Conservation (phyloP, 78 protist species). For the Dictyostelium citrinum region DNA sequence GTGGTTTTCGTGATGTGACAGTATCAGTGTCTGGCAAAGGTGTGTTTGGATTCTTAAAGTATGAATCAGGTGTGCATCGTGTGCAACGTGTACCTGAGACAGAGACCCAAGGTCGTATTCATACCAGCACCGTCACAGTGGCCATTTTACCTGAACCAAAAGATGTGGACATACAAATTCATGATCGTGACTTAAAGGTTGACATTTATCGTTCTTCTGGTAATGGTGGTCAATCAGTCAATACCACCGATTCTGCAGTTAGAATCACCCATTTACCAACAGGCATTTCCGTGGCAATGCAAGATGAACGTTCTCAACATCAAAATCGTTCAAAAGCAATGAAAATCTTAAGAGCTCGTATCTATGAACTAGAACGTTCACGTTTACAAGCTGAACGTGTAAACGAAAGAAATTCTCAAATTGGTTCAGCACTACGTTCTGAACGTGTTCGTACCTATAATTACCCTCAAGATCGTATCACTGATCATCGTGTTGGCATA, state of each 20-base stretch:
- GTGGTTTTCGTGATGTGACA: conserved; percentile 86
- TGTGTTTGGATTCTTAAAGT: conserved; percentile 82
- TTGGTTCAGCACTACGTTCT: conserved; percentile 78
- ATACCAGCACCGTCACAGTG: conserved; percentile 92
- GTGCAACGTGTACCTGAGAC: conserved; percentile 96
- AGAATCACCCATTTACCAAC: conserved; percentile 94
- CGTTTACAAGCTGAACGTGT: conserved; percentile 30
- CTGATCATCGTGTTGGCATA: conserved; percentile 91
- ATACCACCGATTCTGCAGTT: conserved; percentile 94
- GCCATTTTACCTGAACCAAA: conserved; percentile 89
- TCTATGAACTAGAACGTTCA: conserved; percentile 71
- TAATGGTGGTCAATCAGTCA: conserved; percentile 96
- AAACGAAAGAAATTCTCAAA: conserved; percentile 33
- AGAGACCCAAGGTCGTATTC: conserved; percentile 91
- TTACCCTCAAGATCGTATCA: conserved; percentile 90
- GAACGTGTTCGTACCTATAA: conserved; percentile 92
- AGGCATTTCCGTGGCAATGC: conserved; percentile 85
- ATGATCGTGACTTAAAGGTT: conserved; percentile 73
- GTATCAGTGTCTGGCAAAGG: conserved; percentile 77
- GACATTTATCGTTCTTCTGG: conserved; percentile 87
- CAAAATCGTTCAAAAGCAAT: conserved; percentile 88
- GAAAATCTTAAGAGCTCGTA: conserved; percentile 72
- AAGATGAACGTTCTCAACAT: conserved; percentile 92
- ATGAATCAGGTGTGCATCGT: conserved; percentile 95
- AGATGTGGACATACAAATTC: conserved; percentile 63